A percentile compares a stretch with the other conserved stretches of the same genome.
Conservation (phyloP, 345 rosid genomes). For the Salix caprea region DNA sequence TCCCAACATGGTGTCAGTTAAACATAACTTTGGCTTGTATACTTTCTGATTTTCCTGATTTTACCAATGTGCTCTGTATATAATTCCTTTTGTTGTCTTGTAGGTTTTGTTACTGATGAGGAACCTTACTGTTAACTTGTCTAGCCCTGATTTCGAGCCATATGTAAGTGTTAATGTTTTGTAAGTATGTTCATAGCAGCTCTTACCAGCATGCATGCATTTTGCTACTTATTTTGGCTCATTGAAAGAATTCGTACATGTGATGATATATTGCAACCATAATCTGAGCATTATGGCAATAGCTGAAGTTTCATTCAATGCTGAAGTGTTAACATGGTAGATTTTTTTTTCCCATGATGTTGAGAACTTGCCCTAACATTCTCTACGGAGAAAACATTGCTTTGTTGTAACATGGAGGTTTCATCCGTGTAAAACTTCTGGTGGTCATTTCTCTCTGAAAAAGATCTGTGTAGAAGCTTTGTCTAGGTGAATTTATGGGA, state of each 20-base stretch:
- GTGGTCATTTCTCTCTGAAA: background rate
- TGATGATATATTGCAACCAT: background rate
- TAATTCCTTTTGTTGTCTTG: constrained; percentile 22
- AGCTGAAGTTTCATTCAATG: background rate
- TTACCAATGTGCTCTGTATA: background rate
- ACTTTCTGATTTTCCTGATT: background rate
- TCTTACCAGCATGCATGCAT: background rate
- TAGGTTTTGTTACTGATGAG: constrained; percentile 90
- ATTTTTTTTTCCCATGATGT: background rate
- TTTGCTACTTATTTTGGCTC: background rate
- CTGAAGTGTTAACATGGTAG: background rate
- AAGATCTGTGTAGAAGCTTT: background rate
- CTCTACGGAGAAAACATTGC: background rate
- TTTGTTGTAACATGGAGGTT: background rate
- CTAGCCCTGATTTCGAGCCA: constrained; percentile 81
- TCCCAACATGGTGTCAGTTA: no score
- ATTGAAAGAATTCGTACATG: background rate
- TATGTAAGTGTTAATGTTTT: constrained; percentile 46
- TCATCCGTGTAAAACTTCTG: background rate
- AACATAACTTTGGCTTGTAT: background rate
- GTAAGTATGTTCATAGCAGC: background rate
- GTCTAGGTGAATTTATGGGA: background rate
- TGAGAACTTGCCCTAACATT: background rate
- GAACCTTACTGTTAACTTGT: constrained; percentile 81
- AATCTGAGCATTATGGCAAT: background rate